Conservation (phyloP, 2,329 filamentous ascomycete genomes). For the Exophiala viscosa region DNA sequence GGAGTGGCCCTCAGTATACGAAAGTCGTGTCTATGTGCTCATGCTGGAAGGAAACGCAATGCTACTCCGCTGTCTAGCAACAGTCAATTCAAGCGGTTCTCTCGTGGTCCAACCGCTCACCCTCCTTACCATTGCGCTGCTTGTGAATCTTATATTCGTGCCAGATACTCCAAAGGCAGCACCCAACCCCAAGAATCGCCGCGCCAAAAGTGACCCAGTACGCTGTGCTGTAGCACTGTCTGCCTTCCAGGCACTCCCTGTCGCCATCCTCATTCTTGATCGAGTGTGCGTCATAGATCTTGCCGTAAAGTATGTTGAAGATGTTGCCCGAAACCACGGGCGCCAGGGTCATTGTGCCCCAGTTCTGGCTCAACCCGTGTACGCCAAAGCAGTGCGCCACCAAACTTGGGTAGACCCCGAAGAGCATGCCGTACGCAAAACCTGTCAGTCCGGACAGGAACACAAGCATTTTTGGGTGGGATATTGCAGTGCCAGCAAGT, state of each 20-base stretch:
- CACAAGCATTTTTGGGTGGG: conserved; percentile 71
- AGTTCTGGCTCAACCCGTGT: conserved; percentile 84
- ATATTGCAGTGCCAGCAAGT: conserved; percentile 67
- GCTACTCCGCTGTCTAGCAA: not conserved
- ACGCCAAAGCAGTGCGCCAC: conserved; percentile 89
- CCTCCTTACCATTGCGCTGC: conserved; percentile 11
- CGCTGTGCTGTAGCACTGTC: conserved; percentile 74
- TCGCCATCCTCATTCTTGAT: conserved; percentile 62
- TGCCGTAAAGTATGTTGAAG: conserved; percentile 89
- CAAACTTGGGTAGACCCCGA: conserved; percentile 88
- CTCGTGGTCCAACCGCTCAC: conserved; percentile 14
- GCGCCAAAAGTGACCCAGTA: conserved; percentile 64
- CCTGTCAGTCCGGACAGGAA: conserved; percentile 80
- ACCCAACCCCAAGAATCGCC: conserved; percentile 15
- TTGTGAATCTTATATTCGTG: conserved; percentile 36
- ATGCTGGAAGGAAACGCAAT: not conserved
- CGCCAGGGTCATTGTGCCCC: conserved; percentile 89
- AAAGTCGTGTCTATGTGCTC: conserved; percentile 2
- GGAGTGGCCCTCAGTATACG: too few species aligned
- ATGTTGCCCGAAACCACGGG: conserved; percentile 84
- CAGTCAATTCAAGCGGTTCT: conserved; percentile 10
- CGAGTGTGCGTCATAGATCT: conserved; percentile 77
- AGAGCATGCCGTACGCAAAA: conserved; percentile 86
- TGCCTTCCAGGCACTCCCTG: conserved; percentile 69
- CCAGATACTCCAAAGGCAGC: conserved; percentile 37